Evolutionary conservation across 2,329 filamentous ascomycete genomes (phyloP).

Genomic region (Grosmannia penicillata): DNA sequence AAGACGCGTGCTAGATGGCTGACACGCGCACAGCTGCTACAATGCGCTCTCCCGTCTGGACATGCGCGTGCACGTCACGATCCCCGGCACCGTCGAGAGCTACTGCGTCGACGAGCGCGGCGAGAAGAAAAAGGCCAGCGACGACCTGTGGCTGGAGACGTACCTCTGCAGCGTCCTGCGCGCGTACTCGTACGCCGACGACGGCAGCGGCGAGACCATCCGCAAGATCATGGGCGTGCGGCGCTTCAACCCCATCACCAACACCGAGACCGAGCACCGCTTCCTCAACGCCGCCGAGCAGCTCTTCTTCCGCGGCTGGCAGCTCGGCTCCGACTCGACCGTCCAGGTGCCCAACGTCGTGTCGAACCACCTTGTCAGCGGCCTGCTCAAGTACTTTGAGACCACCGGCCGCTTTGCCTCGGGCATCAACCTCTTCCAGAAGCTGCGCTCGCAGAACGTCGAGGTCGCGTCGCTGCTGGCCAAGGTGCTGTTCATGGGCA

Average conservation of each 20-base stretch:
- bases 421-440: conserved; percentile 95
- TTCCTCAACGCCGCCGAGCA: conserved; percentile 90
- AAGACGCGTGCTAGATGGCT: no score
- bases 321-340: conserved; percentile 89
- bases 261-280: conserved; percentile 93
- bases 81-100: conserved; percentile 89
- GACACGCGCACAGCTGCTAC: conserved; percentile 51
- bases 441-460: conserved; percentile 75
- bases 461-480: conserved; percentile 89
- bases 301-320: conserved; percentile 90
- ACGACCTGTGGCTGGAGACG: conserved; percentile 92
- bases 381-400: conserved; percentile 84
- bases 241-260: conserved; percentile 93
- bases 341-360: conserved; percentile 96
- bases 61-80: conserved; percentile 96
- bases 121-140: conserved; percentile 83
- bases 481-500: conserved; percentile 82
- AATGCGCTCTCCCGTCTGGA: conserved; percentile 97
- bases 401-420: conserved; percentile 91
- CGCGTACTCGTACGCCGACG: conserved; percentile 92
- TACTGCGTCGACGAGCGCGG: conserved; percentile 96
- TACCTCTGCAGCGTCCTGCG: conserved; percentile 90
- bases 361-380: conserved; percentile 89
- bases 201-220: conserved; percentile 86
- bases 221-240: conserved; percentile 95